Evolutionary conservation across 2,329 filamentous ascomycete species (phyloP).

Genomic region (Pleoardoris graminearum): DNA sequence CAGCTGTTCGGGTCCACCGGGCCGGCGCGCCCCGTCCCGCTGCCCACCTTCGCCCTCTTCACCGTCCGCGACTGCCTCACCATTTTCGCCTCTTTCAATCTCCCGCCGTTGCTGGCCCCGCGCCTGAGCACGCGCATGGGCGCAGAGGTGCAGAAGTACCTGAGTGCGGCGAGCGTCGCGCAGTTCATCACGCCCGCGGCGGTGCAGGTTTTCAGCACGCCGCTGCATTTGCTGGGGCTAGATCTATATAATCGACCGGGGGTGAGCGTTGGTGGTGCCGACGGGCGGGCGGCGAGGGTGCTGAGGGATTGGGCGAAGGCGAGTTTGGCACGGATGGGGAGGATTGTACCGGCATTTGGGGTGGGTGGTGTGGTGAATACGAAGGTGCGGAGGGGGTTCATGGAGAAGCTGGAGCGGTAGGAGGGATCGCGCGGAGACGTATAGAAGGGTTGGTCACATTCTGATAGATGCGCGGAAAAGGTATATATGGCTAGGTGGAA

Average conservation of each 20-base stretch:
- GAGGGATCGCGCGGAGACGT: background rate
- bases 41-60: constrained; percentile 76
- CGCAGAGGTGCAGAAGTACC: constrained; percentile 57
- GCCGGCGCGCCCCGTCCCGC: constrained; percentile 60
- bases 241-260: constrained; percentile 78
- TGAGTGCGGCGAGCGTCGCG: constrained; percentile 57
- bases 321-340: constrained; percentile 73
- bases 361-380: constrained; percentile 85
- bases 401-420: constrained; percentile 52
- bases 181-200: constrained; percentile 81
- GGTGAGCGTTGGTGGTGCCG: constrained; percentile 55
- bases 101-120: constrained; percentile 78
- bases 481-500: background rate
- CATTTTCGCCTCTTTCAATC: constrained; percentile 89
- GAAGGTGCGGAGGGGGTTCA: constrained; percentile 68
- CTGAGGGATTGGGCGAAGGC: constrained; percentile 75
- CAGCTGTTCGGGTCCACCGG: constrained; percentile 69
- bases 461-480: too few species aligned
- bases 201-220: constrained; percentile 79
- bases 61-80: constrained; percentile 82
- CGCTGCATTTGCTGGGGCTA: constrained; percentile 80
- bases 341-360: constrained; percentile 88
- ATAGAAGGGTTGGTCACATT: background rate
- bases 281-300: constrained; percentile 67
- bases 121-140: constrained; percentile 53